Evolutionary conservation across 2,329 filamentous ascomycete genomes (phyloP), one percentile per base, ranked within the genome.

Genomic region (Fusarium paranaense): DNA sequence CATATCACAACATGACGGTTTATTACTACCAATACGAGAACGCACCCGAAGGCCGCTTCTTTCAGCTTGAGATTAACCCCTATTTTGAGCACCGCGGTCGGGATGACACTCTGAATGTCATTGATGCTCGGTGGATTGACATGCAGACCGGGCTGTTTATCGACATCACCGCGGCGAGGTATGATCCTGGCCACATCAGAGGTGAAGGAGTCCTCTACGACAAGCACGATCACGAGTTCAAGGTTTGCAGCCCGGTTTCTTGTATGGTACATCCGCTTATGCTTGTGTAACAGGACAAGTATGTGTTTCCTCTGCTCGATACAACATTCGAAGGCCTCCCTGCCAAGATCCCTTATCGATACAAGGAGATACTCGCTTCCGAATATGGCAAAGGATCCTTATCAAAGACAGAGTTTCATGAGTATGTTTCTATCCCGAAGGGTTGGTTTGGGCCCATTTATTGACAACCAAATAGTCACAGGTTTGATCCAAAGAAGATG

Each of bases 271-370:
- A 6, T n/a, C 13, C 69, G 16, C 45, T 61, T 50, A 62, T 60
- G 6, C 22, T 6, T 37, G 20, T 9, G 11, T 10, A 1, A 5
- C 47, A 88, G 85, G 87, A 89, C 65, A 87, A 85, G 0, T 87
- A 93, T 64, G 84, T 95, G 13, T 94, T 91, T 77, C 93, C 93
- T 0, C 83, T 95, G 78, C 86, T 91, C n/a, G 87, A 90, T 69
- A 93, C 90, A 2, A 87, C 85, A 1, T 95, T 93, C 66, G 93
- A 95, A 77, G 91, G 90, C 1, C 87, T 91, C 0, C 84, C 87
- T 1, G 92, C 88, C 54, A 91, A 91, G 81, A 91, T 95, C 27
- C 93, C 93, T 0, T 91, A 87, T 76, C 83, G 85, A 9, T 92
- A 91, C 77, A 86, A 87, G 69, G 87, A 90, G 56, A 85, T 92